Conservation (phyloP, 2,329 filamentous ascomycete species). For the Aspergillus sp. region DNA sequence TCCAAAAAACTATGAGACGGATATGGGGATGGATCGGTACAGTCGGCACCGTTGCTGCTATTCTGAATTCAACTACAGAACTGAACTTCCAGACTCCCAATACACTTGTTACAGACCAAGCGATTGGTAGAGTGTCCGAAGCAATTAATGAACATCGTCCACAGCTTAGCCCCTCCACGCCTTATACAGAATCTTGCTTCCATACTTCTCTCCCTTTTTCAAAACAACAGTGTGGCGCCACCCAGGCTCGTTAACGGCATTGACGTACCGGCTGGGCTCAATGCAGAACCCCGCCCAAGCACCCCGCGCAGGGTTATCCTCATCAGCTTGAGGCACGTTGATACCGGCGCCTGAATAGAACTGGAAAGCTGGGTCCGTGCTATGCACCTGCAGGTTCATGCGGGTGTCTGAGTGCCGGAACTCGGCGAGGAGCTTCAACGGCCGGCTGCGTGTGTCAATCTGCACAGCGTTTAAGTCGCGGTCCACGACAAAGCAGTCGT, state of each 20-base stretch:
- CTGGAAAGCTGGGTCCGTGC: slow-evolving; percentile 94
- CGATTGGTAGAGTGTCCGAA: neutral
- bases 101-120: neutral
- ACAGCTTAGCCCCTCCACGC: slow-evolving; percentile 66
- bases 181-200: slow-evolving; percentile 77
- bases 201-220: slow-evolving; percentile 82
- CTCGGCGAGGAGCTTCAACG: slow-evolving; percentile 66
- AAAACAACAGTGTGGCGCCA: slow-evolving; percentile 78
- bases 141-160: neutral
- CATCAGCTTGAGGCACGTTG: slow-evolving; percentile 65
- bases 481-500: slow-evolving; percentile 86
- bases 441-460: slow-evolving; percentile 64
- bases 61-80: too few relatives aligned
- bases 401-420: slow-evolving; percentile 73
- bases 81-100: neutral
- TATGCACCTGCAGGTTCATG: slow-evolving; percentile 81
- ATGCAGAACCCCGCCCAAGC: slow-evolving; percentile 81
- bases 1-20: neutral
- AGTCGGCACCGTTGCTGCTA: neutral
- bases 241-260: slow-evolving; percentile 77
- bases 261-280: slow-evolving; percentile 87
- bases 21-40: neutral
- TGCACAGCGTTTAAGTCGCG: slow-evolving; percentile 59
- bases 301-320: slow-evolving; percentile 59
- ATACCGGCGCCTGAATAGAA: slow-evolving; percentile 92